Evolutionary conservation across 257 asterid genomes (phyloP).

Genomic region (Oldenlandia corymbosa): DNA sequence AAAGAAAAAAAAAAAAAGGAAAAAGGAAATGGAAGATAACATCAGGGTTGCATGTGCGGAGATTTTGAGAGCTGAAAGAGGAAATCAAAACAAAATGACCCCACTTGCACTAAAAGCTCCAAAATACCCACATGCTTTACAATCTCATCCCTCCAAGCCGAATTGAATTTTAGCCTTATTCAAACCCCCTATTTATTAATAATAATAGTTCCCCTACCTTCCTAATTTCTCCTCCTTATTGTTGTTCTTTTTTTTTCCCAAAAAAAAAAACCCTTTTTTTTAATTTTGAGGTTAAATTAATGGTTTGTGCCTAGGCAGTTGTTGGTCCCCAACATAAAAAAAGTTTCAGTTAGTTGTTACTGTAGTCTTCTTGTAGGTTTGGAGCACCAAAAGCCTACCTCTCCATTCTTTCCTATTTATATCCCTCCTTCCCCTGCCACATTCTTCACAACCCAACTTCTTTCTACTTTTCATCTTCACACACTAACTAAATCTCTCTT

Average conservation of each 20-base stretch:
- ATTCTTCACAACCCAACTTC: constrained; percentile 3
- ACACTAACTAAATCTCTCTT: constrained; percentile 3
- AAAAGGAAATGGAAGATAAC: neutral
- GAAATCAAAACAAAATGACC: constrained; percentile 17
- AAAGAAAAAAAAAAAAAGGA: no score
- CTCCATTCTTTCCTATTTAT: constrained; percentile 25
- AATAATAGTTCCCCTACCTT: no score
- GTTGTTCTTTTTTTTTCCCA: neutral
- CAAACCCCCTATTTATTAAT: neutral
- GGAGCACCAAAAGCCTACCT: neutral
- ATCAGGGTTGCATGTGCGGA: constrained; percentile 23
- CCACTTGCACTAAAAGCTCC: constrained; percentile 16
- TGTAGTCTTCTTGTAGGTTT: constrained; percentile 4
- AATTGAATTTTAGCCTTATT: neutral
- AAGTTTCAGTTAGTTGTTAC: constrained; percentile 23
- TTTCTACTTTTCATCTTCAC: constrained; percentile 5
- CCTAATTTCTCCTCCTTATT: no score
- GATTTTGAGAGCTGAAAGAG: neutral
- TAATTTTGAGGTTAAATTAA: neutral
- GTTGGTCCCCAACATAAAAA: constrained; percentile 14
- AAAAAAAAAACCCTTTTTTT: no score
- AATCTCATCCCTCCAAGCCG: neutral
- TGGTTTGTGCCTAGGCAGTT: constrained; percentile 7
- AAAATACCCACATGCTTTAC: constrained; percentile 15
- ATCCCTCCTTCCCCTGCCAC: constrained; percentile 2